Percentiles rank a stretch among this genome's conserved stretches.
phyloP scores from a whole-genome alignment of 106 monocot genomes.

The Dendrobium catenatum region DNA sequence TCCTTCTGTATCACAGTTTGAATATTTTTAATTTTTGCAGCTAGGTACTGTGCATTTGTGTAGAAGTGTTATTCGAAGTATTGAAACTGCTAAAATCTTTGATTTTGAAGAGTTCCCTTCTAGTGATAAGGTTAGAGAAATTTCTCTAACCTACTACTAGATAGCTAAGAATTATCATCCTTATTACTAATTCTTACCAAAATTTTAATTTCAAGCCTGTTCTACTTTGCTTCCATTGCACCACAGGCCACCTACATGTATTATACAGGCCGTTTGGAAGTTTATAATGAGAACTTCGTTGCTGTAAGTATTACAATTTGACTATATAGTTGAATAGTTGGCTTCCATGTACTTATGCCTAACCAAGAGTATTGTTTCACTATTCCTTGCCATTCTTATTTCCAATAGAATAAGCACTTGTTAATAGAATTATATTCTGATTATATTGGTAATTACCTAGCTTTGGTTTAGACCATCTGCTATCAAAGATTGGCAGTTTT shows the following conservation, averaged over 20 bases:
- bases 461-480: not conserved
- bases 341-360: not conserved
- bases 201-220: not conserved
- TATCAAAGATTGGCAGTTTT: not conserved
- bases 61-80: slow-evolving; percentile 91
- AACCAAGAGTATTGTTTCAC: not conserved
- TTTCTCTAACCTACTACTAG: not conserved
- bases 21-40: slow-evolving; percentile 35
- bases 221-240: slow-evolving; percentile 5
- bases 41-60: slow-evolving; percentile 95
- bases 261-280: slow-evolving; percentile 94
- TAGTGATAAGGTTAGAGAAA: slow-evolving; percentile 65
- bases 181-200: slow-evolving; percentile 3
- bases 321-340: not conserved
- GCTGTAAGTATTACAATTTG: slow-evolving; percentile 39
- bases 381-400: not conserved
- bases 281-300: slow-evolving; percentile 87
- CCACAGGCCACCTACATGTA: slow-evolving; percentile 93
- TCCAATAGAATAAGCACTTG: not conserved
- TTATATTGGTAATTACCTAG: not conserved
- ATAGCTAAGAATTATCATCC: not conserved
- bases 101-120: slow-evolving; percentile 93
- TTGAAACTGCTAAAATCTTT: slow-evolving; percentile 93
- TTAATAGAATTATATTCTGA: not conserved
- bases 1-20: too few relatives aligned